phyloP scores from a whole-genome alignment of 2,329 filamentous ascomycete genomes.

The Cadophora sp. region DNA sequence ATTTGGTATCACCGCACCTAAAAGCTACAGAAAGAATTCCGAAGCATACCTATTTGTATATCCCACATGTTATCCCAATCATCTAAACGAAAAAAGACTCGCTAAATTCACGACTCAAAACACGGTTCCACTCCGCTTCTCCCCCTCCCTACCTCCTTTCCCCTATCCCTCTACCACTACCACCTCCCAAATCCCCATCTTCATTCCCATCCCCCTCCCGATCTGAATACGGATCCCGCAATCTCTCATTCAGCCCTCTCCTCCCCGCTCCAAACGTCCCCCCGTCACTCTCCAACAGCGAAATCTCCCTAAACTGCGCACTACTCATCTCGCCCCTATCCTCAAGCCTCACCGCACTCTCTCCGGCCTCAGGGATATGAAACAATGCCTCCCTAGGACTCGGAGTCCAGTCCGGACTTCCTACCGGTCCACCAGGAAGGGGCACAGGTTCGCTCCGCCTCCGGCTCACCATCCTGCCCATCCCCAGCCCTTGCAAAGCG shows the following conservation, averaged over 20 bases:
- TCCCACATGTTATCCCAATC: background rate
- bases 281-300: conserved; percentile 14
- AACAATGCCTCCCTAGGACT: conserved; percentile 20
- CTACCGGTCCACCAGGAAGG: conserved; percentile 19
- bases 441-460: conserved; percentile 17
- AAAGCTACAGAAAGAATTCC: background rate
- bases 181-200: background rate
- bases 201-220: background rate
- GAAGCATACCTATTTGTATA: background rate
- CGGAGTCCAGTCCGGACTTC: conserved; percentile 14
- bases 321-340: conserved; percentile 21
- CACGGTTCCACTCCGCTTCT: background rate
- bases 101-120: background rate
- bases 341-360: conserved; percentile 31
- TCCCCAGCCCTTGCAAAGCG: conserved; percentile 20
- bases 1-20: conserved; percentile 3
- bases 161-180: background rate
- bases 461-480: conserved; percentile 28
- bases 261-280: background rate
- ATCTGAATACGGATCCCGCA: background rate
- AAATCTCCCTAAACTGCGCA: conserved; percentile 30
- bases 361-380: conserved; percentile 36
- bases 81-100: conserved; percentile 6
- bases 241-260: background rate
- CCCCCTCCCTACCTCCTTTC: too few species aligned